Evolutionary conservation across 176 grass and related monocot species (phyloP).

Genomic region (Eleusine indica): DNA sequence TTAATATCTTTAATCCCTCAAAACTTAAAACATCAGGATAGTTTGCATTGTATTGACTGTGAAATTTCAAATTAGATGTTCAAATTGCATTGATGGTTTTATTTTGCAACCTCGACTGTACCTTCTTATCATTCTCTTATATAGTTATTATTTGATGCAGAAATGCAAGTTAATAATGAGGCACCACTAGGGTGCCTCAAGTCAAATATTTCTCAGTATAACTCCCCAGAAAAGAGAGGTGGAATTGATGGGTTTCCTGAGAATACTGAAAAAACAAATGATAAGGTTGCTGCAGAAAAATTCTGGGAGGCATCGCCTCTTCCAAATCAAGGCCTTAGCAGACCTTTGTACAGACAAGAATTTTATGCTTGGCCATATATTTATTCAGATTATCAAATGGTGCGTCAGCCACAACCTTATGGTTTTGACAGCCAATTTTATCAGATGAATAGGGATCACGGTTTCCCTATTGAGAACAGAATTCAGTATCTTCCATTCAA

Average conservation of each 20-base stretch:
- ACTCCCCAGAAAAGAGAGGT: conserved; percentile 53
- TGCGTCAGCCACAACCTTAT: conserved; percentile 49
- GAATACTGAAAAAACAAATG: conserved; percentile 54
- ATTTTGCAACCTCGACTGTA: conserved; percentile 14
- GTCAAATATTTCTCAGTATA: conserved; percentile 62
- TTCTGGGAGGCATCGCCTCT: conserved; percentile 51
- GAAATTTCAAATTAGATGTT: conserved; percentile 2
- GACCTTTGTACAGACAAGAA: conserved; percentile 64
- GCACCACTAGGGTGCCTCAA: conserved; percentile 62
- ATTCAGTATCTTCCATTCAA: conserved; percentile 70
- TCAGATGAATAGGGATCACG: conserved; percentile 59
- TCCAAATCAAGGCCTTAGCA: conserved; percentile 60
- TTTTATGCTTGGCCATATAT: conserved; percentile 57
- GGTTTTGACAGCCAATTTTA: conserved; percentile 59
- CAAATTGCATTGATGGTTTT: not conserved
- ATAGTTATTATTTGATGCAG: conserved; percentile 56
- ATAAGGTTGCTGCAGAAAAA: conserved; percentile 46
- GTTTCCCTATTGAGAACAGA: conserved; percentile 57
- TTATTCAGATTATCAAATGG: conserved; percentile 64
- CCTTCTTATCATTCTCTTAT: conserved; percentile 43
- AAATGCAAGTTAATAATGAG: conserved; percentile 84
- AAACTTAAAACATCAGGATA: conserved; percentile 14
- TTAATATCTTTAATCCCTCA: not conserved
- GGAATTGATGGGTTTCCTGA: conserved; percentile 55
- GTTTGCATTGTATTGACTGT: conserved; percentile 5